phyloP scores from a whole-genome alignment of 2,329 filamentous ascomycete species.

The Thelonectria blattea region DNA sequence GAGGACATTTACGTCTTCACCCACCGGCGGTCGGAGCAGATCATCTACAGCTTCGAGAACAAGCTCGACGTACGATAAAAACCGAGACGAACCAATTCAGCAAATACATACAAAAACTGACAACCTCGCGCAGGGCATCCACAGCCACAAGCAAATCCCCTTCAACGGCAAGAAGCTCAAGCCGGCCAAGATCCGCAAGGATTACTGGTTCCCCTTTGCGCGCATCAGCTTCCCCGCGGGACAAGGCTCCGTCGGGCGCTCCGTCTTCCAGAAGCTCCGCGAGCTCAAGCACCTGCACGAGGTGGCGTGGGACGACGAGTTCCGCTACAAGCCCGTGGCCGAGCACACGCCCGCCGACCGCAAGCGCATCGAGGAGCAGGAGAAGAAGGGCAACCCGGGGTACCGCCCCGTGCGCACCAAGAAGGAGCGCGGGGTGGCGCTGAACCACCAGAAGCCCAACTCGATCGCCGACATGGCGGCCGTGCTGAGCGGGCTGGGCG shows the following conservation, averaged over 20 bases:
- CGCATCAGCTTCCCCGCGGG: constrained; percentile 63
- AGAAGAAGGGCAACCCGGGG: constrained; percentile 38
- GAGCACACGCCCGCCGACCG: constrained; percentile 44
- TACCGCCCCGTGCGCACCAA: constrained; percentile 45
- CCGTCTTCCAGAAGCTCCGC: constrained; percentile 67
- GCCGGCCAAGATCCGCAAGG: constrained; percentile 67
- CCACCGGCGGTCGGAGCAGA: constrained; percentile 56
- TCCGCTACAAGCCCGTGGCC: constrained; percentile 48
- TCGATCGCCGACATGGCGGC: constrained; percentile 68
- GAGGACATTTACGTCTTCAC: constrained; percentile 64
- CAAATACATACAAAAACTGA: constrained; percentile 8
- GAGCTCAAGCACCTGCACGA: constrained; percentile 69
- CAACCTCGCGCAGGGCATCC: constrained; percentile 41
- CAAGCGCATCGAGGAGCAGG: constrained; percentile 41
- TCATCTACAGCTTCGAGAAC: constrained; percentile 58
- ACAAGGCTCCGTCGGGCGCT: constrained; percentile 60
- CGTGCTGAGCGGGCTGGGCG: constrained; percentile 58
- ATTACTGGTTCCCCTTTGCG: constrained; percentile 70
- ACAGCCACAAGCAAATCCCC: constrained; percentile 62
- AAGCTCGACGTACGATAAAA: constrained; percentile 55
- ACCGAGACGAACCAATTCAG: no score
- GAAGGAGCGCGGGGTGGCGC: constrained; percentile 54
- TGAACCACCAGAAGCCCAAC: constrained; percentile 68
- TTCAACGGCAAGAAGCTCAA: constrained; percentile 73
- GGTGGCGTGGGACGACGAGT: constrained; percentile 61